Base-by-base conservation (phyloP, 2,329 filamentous ascomycete genomes). In the Xenoacremonium recifei region DNA sequence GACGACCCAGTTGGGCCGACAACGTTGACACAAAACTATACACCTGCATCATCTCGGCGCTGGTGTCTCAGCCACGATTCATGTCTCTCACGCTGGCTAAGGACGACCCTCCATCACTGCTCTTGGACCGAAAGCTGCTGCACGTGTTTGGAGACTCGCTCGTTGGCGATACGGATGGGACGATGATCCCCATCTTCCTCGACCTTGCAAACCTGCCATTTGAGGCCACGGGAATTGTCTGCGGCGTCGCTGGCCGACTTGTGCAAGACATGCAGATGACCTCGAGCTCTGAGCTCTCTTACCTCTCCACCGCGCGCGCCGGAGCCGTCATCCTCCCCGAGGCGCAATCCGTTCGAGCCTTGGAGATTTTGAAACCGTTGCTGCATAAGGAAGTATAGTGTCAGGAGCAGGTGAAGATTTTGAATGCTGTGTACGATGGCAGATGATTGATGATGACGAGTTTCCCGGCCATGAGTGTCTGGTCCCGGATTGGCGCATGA, bases 211-310 rank as follows among this genome's bases (percentile, higher is more conserved):
- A 81, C 31, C 71, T 97, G 30, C 88, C 92, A 0, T 76, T 92
- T 31, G 89, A 96, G 63, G 90, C 89, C 6, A 95, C 91, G 0
- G 92, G 92, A 17, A 96, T 99, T 44, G 89, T 99, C 4, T 96
- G 91, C 54, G 92, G 93, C 20, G 89, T 99, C 3, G 91, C 92
- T 0, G 89, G 90, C 19, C 79, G 83, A 40, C 73, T 97, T 20
- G 86, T 90, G 1, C 81, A 87, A 37, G 87, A 87, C 34, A 84
- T 89, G 64, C 67, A 73, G 40, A 69, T 69, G 53, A 62, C 63
- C 23, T 69, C 71, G 45, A 75, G 67, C 51, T 80, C 89, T 1
- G 90, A 96, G 62, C 83, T 97, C 67, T 92, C 86, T 44, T 97
- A 96, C 63, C 71, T 97, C 48, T 93, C 87, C 47, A 97, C 92